Evolutionary conservation across 805 yeast species (phyloP), one percentile per base, ranked within the genome.

Genomic region (Ogataea methanolica): DNA sequence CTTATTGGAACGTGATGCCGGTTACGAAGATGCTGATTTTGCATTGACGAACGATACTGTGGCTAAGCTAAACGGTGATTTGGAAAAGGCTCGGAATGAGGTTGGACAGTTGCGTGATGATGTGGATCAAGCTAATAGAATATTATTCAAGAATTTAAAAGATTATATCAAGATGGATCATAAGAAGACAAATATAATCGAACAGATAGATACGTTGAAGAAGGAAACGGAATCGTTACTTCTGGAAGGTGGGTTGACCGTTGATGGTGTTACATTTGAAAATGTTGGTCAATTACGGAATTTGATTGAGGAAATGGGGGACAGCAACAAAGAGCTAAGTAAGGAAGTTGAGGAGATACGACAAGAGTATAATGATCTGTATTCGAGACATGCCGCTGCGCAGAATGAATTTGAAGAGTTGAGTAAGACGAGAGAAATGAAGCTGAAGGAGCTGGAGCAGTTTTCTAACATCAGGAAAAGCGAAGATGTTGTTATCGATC

Each of bases 1-100:
- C 35, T 67, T 70, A 26, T 65, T 85, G 9, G 66, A 79, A 12
- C 69, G 64, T 44, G 66, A 66, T 8, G 56, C 55, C 14, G 56
- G 54, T 17, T 41, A 58, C 37, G 51, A 59, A 34, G 54, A 49
- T 7, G 43, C 53, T 2, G 63, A 63, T 29, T 55, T 61, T 43
- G 49, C 49, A 9, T 43, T 50, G 2, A 49, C 62, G 5, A 57
- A 52, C 26, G 43, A 48, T 16, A 48, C 53, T 36, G 55, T 57
- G n/a, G 41, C 43, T 5, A 48, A 52, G 31, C 44, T 59, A 23
- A 52, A 45, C 17, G 33, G 35, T 2, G 50, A 54, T 23, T 45
- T 59, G 17, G 43, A 47, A 7, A 40, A 37, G 6, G 45, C 56
- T 16, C 48, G 54, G 33, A 7, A 46, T 0, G 53, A 58, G 9